phyloP scores from a whole-genome alignment of 2,329 filamentous ascomycete species.

The Onygena corvina region DNA sequence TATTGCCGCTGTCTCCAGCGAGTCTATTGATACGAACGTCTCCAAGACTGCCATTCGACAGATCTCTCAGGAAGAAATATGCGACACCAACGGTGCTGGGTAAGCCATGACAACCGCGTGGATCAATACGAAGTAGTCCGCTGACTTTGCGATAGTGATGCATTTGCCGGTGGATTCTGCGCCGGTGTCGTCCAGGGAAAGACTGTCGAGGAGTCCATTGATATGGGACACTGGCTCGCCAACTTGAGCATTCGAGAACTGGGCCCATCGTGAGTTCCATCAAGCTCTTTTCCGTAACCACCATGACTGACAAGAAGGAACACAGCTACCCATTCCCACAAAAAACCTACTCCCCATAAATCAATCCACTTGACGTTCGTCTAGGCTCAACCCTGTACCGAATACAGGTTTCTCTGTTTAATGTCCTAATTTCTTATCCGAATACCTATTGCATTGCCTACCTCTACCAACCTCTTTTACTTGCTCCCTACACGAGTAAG shows the following conservation, averaged over 20 bases:
- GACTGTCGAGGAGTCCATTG: slow-evolving; percentile 61
- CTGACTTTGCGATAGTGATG: slow-evolving; percentile 50
- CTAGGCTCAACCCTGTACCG: slow-evolving; percentile 12
- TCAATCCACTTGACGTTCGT: background rate
- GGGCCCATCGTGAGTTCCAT: slow-evolving; percentile 72
- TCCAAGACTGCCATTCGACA: slow-evolving; percentile 70
- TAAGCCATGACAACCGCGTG: slow-evolving; percentile 25
- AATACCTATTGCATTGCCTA: background rate
- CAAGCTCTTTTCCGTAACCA: background rate
- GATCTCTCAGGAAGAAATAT: slow-evolving; percentile 67
- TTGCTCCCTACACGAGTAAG: slow-evolving; percentile 1
- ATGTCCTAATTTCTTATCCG: background rate
- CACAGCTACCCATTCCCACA: slow-evolving; percentile 69
- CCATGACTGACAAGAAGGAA: background rate
- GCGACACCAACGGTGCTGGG: slow-evolving; percentile 91
- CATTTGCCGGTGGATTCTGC: slow-evolving; percentile 87
- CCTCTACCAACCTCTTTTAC: background rate
- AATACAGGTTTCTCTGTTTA: background rate
- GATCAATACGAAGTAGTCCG: background rate
- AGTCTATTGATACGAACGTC: slow-evolving; percentile 51
- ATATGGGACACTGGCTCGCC: slow-evolving; percentile 95
- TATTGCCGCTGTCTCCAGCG: slow-evolving; percentile 62
- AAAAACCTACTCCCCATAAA: slow-evolving; percentile 52
- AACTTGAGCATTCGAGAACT: slow-evolving; percentile 88
- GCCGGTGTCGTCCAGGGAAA: slow-evolving; percentile 82